phyloP scores from a whole-genome alignment of 2,329 filamentous ascomycete species.

The Paraphoma chrysanthemicola region DNA sequence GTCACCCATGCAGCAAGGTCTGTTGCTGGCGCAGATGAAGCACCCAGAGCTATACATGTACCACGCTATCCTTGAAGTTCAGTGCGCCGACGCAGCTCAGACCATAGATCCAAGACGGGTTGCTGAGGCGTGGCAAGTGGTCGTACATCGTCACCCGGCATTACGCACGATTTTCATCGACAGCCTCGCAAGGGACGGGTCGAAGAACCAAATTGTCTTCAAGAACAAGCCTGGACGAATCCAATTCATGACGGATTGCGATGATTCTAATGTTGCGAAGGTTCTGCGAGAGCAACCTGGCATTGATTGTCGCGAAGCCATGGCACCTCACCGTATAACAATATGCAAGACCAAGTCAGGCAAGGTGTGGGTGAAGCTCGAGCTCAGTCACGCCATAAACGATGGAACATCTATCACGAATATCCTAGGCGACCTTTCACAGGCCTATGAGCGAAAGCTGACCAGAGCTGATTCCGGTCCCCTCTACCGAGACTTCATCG shows the following conservation, averaged over 20 bases:
- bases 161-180: conserved; percentile 45
- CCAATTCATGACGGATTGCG: conserved; percentile 28
- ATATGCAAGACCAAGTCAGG: conserved; percentile 51
- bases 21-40: conserved; percentile 39
- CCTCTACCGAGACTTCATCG: conserved; percentile 49
- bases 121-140: conserved; percentile 43
- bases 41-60: conserved; percentile 39
- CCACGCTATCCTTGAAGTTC: conserved; percentile 38
- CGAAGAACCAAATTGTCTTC: conserved; percentile 43
- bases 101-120: conserved; percentile 32
- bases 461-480: conserved; percentile 43
- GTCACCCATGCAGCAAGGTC: conserved; percentile 41
- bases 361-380: conserved; percentile 54
- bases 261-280: conserved; percentile 23
- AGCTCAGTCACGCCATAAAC: conserved; percentile 59
- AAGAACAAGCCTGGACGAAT: conserved; percentile 35
- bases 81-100: conserved; percentile 18
- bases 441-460: conserved; percentile 55
- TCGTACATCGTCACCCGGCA: conserved; percentile 41
- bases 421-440: conserved; percentile 54
- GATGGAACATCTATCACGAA: conserved; percentile 61
- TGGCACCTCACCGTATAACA: conserved; percentile 55
- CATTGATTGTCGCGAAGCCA: conserved; percentile 36
- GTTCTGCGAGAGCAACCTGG: conserved; percentile 26
- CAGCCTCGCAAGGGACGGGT: conserved; percentile 38